phyloP scores from a whole-genome alignment of 2,329 filamentous ascomycete species.

The Colletotrichum sojae region DNA sequence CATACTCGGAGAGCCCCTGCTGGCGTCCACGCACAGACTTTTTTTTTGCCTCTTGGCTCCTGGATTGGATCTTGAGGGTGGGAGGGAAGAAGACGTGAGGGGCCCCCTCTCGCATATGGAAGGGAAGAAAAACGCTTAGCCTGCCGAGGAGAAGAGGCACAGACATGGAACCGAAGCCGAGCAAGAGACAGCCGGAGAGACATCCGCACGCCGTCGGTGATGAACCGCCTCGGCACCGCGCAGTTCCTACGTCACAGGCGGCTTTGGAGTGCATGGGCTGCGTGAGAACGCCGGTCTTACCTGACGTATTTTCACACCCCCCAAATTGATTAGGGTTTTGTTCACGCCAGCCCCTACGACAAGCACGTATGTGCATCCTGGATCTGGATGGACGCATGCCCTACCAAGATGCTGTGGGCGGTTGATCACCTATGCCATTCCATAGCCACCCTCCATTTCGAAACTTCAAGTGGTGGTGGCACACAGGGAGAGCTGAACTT shows the following conservation, averaged over 20 bases:
- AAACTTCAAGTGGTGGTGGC: not conserved
- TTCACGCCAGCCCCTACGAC: not conserved
- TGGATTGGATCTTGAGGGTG: constrained; percentile 28
- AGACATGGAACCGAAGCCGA: not conserved
- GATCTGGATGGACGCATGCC: constrained; percentile 25
- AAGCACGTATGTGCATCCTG: constrained; percentile 33
- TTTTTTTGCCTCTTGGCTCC: constrained; percentile 30
- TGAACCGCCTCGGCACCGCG: constrained; percentile 21
- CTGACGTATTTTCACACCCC: constrained; percentile 3
- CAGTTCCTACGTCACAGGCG: constrained; percentile 38
- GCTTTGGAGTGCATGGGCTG: constrained; percentile 23
- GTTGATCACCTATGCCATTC: constrained; percentile 29
- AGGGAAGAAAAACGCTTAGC: constrained; percentile 24
- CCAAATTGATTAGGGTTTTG: constrained; percentile 28
- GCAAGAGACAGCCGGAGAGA: constrained; percentile 6
- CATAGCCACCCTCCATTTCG: constrained; percentile 30
- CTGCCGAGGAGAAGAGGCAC: constrained; percentile 18
- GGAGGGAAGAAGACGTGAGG: not conserved
- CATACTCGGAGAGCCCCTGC: constrained; percentile 27
- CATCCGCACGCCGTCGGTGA: constrained; percentile 15
- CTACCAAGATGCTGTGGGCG: constrained; percentile 13
- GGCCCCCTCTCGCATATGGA: constrained; percentile 1
- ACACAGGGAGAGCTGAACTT: not conserved
- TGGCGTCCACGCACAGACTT: constrained; percentile 33
- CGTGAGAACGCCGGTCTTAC: constrained; percentile 20